Percentiles rank a stretch among this genome's conserved stretches.
phyloP scores from a whole-genome alignment of 2,329 filamentous ascomycete species.

The Sarocladium brachiariae region DNA sequence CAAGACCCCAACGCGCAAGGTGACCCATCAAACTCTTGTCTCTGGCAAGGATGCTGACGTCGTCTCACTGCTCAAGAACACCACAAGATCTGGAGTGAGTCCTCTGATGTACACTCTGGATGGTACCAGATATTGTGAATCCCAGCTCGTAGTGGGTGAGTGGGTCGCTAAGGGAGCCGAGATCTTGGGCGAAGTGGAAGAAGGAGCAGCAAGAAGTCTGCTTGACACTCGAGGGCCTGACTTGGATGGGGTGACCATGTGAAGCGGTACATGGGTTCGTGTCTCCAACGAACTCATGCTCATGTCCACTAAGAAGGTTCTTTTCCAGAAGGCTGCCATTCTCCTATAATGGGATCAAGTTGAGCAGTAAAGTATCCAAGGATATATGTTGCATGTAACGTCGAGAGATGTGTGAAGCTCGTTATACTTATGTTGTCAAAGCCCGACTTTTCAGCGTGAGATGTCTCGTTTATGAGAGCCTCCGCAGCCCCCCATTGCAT shows the following conservation, averaged over 20 bases:
- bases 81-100: conserved; percentile 1
- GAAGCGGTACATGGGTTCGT: not conserved
- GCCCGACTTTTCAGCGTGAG: too few species aligned
- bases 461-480: too few species aligned
- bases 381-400: too few species aligned
- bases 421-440: too few species aligned
- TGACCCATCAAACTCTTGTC: too few species aligned
- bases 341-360: not conserved
- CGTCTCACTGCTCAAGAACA: not conserved
- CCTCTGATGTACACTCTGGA: not conserved
- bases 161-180: not conserved
- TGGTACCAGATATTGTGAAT: not conserved
- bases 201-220: not conserved
- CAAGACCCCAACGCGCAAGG: too few species aligned
- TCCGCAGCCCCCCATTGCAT: too few species aligned
- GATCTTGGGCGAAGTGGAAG: not conserved
- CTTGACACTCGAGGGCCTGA: too few species aligned
- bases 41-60: too few species aligned
- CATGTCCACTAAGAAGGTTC: not conserved
- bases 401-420: too few species aligned
- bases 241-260: not conserved
- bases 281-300: conserved; percentile 1
- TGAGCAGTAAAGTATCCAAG: not conserved
- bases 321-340: not conserved
- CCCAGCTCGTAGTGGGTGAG: not conserved